Evolutionary conservation across 1,284 basidiomycete genomes (phyloP).

Genomic region (Cutaneotrichosporon cavernicola): DNA sequence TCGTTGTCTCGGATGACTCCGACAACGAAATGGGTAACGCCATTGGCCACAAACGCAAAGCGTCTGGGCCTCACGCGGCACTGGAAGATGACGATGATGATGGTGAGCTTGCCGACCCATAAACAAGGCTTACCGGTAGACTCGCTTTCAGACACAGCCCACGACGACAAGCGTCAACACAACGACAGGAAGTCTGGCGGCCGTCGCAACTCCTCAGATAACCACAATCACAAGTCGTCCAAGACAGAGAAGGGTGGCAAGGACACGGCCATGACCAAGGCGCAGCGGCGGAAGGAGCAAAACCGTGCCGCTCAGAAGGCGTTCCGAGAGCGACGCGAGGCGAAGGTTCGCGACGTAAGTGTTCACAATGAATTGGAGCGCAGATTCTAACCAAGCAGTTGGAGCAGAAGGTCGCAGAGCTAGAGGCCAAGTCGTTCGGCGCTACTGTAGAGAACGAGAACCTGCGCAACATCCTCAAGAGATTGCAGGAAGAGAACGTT

Average conservation of each 20-base stretch:
- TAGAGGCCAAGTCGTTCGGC: conserved; percentile 50
- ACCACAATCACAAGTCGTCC: conserved; percentile 17
- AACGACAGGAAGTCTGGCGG: conserved; percentile 19
- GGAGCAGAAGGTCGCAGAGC: conserved; percentile 51
- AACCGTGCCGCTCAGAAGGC: conserved; percentile 55
- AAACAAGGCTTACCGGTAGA: conserved; percentile 27
- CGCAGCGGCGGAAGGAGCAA: conserved; percentile 53
- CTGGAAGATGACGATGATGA: conserved; percentile 34
- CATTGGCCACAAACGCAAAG: conserved; percentile 41
- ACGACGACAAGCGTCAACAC: conserved; percentile 48
- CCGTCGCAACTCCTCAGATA: conserved; percentile 16
- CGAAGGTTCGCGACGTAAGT: conserved; percentile 52
- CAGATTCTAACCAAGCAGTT: conserved; percentile 34
- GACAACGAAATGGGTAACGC: conserved; percentile 13
- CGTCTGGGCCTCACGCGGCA: neutral
- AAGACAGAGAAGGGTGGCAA: conserved; percentile 21
- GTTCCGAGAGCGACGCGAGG: conserved; percentile 53
- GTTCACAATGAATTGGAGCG: neutral
- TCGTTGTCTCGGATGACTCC: conserved; percentile 20
- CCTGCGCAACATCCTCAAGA: conserved; percentile 49
- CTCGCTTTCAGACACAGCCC: conserved; percentile 36
- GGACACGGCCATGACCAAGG: conserved; percentile 34
- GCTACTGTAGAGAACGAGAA: conserved; percentile 52
- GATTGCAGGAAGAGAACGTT: conserved; percentile 54
- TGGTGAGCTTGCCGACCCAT: conserved; percentile 24